phyloP scores from a whole-genome alignment of 2,329 filamentous ascomycete species.

The Fusarium luffae region DNA sequence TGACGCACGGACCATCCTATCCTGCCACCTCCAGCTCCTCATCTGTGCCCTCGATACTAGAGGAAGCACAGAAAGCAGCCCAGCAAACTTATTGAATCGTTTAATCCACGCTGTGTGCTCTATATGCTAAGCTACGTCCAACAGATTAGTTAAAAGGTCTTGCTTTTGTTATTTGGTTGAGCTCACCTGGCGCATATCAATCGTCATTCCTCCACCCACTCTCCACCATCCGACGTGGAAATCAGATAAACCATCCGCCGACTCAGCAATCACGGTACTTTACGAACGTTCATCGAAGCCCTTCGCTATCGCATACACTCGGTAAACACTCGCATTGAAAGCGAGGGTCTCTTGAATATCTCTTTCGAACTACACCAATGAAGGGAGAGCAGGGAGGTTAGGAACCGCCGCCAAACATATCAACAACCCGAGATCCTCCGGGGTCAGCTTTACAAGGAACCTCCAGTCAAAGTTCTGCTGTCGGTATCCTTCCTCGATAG shows the following conservation, averaged over 20 bases:
- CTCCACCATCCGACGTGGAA: constrained; percentile 35
- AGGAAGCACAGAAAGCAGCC: constrained; percentile 30
- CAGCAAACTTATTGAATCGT: constrained; percentile 27
- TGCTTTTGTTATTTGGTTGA: background rate
- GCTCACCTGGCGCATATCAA: constrained; percentile 19
- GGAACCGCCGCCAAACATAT: background rate
- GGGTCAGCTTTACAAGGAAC: background rate
- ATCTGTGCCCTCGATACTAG: constrained; percentile 29
- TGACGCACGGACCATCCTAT: constrained; percentile 36
- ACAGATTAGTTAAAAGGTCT: background rate
- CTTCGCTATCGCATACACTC: background rate
- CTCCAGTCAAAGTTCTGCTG: background rate
- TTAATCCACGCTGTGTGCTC: constrained; percentile 11
- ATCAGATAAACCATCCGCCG: constrained; percentile 25
- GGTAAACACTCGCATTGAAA: background rate
- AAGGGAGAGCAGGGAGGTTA: constrained; percentile 1
- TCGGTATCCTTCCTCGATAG: background rate
- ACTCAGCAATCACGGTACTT: constrained; percentile 22
- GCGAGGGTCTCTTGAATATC: background rate
- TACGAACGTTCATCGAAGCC: constrained; percentile 8
- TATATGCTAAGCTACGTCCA: background rate
- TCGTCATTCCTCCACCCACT: constrained; percentile 26
- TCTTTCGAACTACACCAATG: constrained; percentile 34
- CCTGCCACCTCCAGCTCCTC: constrained; percentile 31
- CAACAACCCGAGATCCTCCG: background rate